Percentiles rank a stretch among this genome's conserved stretches.
Evolutionary conservation across 208 protist species (phyloP).

Genomic region (Chromosphaera perkinsii): DNA sequence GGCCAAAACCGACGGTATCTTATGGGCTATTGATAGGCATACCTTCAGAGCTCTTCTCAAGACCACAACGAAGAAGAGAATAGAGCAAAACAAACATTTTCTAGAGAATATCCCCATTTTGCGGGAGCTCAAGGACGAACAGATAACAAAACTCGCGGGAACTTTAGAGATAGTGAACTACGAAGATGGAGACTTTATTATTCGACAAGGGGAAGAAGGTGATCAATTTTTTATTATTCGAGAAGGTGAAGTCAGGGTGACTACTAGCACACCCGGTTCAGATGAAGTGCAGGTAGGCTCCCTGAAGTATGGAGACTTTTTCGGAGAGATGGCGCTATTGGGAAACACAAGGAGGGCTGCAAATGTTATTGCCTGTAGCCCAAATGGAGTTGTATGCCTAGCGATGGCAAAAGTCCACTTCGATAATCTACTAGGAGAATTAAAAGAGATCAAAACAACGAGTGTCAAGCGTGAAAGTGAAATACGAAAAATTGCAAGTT

Average conservation of each 20-base stretch:
- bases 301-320: no score
- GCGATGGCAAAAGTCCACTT: no score
- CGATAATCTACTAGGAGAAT: no score
- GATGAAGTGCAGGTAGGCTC: no score
- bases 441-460: no score
- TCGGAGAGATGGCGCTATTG: no score
- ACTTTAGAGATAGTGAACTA: constrained; percentile 38
- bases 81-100: constrained; percentile 51
- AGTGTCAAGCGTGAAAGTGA: no score
- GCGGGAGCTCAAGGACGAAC: background rate
- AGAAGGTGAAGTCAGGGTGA: constrained; percentile 17
- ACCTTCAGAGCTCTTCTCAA: constrained; percentile 56
- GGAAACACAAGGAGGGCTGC: no score
- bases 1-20: constrained; percentile 13
- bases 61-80: constrained; percentile 36
- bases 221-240: constrained; percentile 55
- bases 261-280: no score
- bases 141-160: constrained; percentile 43
- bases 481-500: no score
- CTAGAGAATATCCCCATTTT: constrained; percentile 39
- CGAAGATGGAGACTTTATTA: constrained; percentile 41
- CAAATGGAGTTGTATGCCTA: no score
- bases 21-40: constrained; percentile 56
- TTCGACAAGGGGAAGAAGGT: constrained; percentile 57
- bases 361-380: no score